Conservation (phyloP, 176 grass and related monocot species). For the Avena insularis region DNA sequence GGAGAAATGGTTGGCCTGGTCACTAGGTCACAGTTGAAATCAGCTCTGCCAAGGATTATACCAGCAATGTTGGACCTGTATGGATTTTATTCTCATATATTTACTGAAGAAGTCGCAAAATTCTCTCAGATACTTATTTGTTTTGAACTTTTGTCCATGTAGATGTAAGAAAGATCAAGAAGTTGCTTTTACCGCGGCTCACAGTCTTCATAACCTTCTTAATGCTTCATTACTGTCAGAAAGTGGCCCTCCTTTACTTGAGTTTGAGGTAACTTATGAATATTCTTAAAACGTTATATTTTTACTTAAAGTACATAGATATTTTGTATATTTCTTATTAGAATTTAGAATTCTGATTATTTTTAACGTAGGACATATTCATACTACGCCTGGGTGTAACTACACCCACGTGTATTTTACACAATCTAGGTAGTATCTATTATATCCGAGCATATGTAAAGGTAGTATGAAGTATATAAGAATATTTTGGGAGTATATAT, state of each 20-base stretch:
- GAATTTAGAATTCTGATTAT: background rate
- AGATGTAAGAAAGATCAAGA: constrained; percentile 95
- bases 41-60: constrained; percentile 86
- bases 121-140: constrained; percentile 28
- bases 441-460: no score
- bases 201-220: constrained; percentile 92
- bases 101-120: constrained; percentile 41
- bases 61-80: constrained; percentile 96
- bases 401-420: no score
- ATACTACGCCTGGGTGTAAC: no score
- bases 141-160: constrained; percentile 50
- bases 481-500: no score
- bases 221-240: constrained; percentile 77
- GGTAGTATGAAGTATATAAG: no score
- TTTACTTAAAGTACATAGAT: constrained; percentile 32
- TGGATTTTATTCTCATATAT: constrained; percentile 52
- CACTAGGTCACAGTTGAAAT: constrained; percentile 93
- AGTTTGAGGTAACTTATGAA: constrained; percentile 87
- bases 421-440: no score
- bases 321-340: background rate
- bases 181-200: constrained; percentile 84
- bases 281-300: constrained; percentile 21
- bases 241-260: constrained; percentile 95
- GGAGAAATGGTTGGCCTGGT: constrained; percentile 98
- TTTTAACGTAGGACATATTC: background rate